Evolutionary conservation across 805 yeast species (phyloP), one percentile per base, ranked within the genome.

Genomic region (Cyberlindnera xylosilytica): DNA sequence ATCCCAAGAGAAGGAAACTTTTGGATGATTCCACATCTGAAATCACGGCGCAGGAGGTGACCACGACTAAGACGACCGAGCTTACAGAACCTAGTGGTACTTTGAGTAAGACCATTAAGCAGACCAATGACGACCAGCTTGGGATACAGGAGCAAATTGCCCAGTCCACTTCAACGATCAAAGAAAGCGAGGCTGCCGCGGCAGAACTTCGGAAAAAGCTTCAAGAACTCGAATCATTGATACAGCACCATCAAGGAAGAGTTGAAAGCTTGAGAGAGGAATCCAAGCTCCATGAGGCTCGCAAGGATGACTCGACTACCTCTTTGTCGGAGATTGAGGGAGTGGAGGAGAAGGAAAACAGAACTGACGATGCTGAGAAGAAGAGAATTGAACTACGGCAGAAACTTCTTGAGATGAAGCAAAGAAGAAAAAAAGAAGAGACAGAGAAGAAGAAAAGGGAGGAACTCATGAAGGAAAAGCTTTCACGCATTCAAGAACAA

Each of bases 341-440:
- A 3, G 23, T 52, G 22, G 52, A 50, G 17, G 22, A 36, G n/a
- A 30, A 46, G 20, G 52, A 53, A 39, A n/a, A 17, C 2, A 42
- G 41, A 10, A 30, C 45, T 15, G 20, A 20, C 15, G 43, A 40
- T 15, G 22, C 36, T 7, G 48, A 45, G 22, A 23, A 36, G 13
- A 41, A 40, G 17, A 42, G 47, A 37, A 22, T 36, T 6, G 33
- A 36, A 5, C 27, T 50, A 19, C 40, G 46, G 26, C 19, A 46
- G 17, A 44, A 44, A 32, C 40, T 46, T 17, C 22, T 43, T 8
- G 15, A 8, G 12, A 26, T 26, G 29, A 26, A 26, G n/a, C n/a
- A 26, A 17, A 39, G 30, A 9, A 44, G 41, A 17, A 40, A 33
- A 38, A 34, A 36, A 24, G 34, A 29, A 16, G 42, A 40, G 38